Evolutionary conservation across 495 filamentous ascomycete species (phyloP).

Genomic region (Talaromyces stipitatus): DNA sequence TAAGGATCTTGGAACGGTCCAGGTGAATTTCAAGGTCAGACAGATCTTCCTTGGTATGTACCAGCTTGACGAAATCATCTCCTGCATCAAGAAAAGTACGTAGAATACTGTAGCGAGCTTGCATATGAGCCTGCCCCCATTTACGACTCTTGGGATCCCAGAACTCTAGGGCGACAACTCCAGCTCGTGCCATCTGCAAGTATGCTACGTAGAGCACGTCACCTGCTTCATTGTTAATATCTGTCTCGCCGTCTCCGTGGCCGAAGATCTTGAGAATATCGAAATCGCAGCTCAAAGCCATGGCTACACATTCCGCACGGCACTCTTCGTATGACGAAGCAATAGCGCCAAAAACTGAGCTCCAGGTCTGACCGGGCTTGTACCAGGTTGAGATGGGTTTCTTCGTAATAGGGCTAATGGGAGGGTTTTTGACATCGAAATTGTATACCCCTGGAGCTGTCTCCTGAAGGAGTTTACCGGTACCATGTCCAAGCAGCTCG

Average conservation of each 20-base stretch:
- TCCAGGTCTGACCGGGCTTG: conserved; percentile 91
- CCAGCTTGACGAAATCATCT: conserved; percentile 72
- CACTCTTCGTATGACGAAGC: conserved; percentile 84
- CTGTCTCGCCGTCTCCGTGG: conserved; percentile 63
- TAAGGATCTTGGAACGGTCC: conserved; percentile 76
- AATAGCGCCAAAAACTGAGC: conserved; percentile 79
- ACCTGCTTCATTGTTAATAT: conserved; percentile 70
- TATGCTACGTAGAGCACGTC: conserved; percentile 82
- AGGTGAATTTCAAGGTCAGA: conserved; percentile 73
- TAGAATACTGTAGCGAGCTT: conserved; percentile 88
- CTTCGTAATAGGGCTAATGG: conserved; percentile 66
- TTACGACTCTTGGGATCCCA: conserved; percentile 82
- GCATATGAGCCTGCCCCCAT: conserved; percentile 94
- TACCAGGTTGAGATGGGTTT: conserved; percentile 81
- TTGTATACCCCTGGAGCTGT: conserved; percentile 75
- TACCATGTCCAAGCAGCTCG: conserved; percentile 92
- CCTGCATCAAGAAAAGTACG: conserved; percentile 80
- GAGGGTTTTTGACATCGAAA: conserved; percentile 74
- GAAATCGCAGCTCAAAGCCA: conserved; percentile 87
- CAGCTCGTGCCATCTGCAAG: conserved; percentile 86
- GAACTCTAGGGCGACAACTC: conserved; percentile 74
- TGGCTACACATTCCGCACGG: conserved; percentile 81
- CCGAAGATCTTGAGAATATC: conserved; percentile 85
- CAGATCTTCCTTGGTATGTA: conserved; percentile 65
- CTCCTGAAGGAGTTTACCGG: conserved; percentile 90